Base-by-base conservation (phyloP, 352 stramenopile genomes). In the Pilasporangium apinafurcum region DNA sequence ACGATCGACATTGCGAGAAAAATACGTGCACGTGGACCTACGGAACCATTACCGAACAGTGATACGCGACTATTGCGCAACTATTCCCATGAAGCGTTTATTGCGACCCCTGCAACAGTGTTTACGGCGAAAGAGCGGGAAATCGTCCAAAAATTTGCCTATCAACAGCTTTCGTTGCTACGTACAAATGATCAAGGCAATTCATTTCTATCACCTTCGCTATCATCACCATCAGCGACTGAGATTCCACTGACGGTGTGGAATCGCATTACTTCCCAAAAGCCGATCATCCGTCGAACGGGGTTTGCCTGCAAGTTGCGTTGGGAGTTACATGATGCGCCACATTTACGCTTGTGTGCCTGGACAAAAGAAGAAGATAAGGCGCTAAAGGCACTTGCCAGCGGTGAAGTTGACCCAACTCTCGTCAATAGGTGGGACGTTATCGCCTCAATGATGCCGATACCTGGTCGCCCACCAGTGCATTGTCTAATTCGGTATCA, bases 301-400 rank as follows among this genome's bases (percentile, higher is more conserved):
- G 62, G 69, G 2, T 89, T 86, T 40, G 62, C 71, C 25, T 89
- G 77, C 35, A 86, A 86, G 35, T 45, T 86, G n/a, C 79, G 72
- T 49, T 89, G 70, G 52, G 72, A 87, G 14, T 54, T 89, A 28
- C 68, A 87, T 35, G 77, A 87, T 13, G 66, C 74, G 18, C 71
- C 77, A 4, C 59, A 39, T 3, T 28, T 86, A 30, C 65, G 77
- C 20, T 58, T 78, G 2, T 51, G 59, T 13, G 64, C 71, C 5
- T 83, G 71, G 71, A 82, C 68, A 0, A 81, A 81, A 37, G 48
- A 68, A 8, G 71, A 83, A 47, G 68, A 83, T 38, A 45, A 50
- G 2, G 62, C 59, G 5, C 29, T 83, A 27, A 37, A 53, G 37
- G 48, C 44, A 4, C 46, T 83, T 17, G 71, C 65, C 4, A 79